These are phyloP conservation scores for Yamadazyma sp. DNA, from an alignment of 1,139 yeast species.

Conservation along the genomic window DNA sequence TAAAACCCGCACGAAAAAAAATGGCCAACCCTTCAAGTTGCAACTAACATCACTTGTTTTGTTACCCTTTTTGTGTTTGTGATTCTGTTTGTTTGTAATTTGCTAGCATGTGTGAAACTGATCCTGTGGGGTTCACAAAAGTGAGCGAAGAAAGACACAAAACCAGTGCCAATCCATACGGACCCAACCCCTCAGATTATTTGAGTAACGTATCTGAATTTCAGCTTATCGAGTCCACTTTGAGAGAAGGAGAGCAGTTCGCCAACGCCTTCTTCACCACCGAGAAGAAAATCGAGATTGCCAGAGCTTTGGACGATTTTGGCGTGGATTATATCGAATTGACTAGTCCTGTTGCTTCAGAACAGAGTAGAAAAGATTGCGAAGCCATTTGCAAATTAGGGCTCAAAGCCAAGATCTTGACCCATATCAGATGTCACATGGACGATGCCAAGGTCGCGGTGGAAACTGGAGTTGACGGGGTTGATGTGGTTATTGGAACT, in stretches of 20 bases:
- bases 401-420: conserved; percentile 87
- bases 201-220: conserved; percentile 86
- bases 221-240: conserved; percentile 91
- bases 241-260: conserved; percentile 98
- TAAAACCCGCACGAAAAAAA: background rate
- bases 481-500: conserved; percentile 97
- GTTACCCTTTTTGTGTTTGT: too few species aligned
- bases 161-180: conserved; percentile 68
- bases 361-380: conserved; percentile 90
- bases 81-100: too few species aligned
- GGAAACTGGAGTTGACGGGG: conserved; percentile 98
- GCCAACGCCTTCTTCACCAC: conserved; percentile 96
- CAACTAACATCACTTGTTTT: background rate
- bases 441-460: conserved; percentile 98
- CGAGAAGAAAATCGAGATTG: conserved; percentile 95
- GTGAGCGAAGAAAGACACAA: conserved; percentile 16
- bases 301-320: conserved; percentile 94
- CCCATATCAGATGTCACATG: conserved; percentile 97
- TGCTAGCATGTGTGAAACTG: conserved; percentile 3
- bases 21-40: background rate
- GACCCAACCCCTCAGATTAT: conserved; percentile 92
- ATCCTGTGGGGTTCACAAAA: conserved; percentile 17
- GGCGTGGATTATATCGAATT: conserved; percentile 98
- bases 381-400: conserved; percentile 98
- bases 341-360: conserved; percentile 97